These are phyloP conservation scores for Anisodus tanguticus DNA, from an alignment of 257 asterid genomes.

Conservation along the genomic window DNA sequence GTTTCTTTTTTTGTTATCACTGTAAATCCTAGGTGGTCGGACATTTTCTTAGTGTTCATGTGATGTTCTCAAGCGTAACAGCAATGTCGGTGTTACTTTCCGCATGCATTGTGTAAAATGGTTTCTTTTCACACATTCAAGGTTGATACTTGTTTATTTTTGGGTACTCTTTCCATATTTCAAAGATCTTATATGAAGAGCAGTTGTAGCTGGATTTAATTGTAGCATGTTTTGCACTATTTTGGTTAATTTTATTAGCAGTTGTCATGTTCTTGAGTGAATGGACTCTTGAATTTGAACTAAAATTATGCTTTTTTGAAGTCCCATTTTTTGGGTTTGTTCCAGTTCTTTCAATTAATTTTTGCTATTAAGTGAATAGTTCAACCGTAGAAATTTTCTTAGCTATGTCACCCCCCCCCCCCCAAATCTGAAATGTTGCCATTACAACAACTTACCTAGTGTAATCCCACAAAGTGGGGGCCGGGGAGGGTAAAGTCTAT, in stretches of 20 bases:
- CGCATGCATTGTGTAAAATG: constrained; percentile 12
- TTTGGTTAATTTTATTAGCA: neutral
- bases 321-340: no score
- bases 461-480: no score
- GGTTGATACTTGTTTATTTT: neutral
- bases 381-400: no score
- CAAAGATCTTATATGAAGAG: neutral
- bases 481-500: no score
- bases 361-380: no score
- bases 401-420: no score
- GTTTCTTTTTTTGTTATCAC: neutral
- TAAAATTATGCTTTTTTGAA: no score
- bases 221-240: neutral
- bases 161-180: neutral
- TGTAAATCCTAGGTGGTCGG: neutral
- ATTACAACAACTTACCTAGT: no score
- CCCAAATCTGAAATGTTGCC: no score
- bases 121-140: neutral
- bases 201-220: neutral
- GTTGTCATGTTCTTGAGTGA: neutral
- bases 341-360: no score
- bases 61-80: neutral
- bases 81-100: neutral
- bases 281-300: no score
- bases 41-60: neutral